Evolutionary conservation across 2,329 filamentous ascomycete genomes (phyloP), one percentile per base, ranked within the genome.

Genomic region (Colletotrichum orbiculare): DNA sequence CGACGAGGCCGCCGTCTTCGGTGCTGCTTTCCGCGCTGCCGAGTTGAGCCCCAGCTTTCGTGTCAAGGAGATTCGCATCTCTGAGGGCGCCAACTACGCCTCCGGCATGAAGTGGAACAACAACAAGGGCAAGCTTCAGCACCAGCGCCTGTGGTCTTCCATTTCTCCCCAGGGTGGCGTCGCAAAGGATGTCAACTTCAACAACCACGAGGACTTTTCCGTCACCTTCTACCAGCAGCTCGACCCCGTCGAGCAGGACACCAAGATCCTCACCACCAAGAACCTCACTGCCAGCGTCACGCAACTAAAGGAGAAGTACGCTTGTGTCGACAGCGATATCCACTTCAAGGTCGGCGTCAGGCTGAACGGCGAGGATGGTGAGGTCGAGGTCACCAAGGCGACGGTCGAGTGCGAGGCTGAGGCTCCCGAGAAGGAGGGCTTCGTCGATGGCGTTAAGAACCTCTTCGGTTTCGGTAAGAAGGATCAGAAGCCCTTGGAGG

Each of bases 361-460:
- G 64, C 83, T 99, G 41, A 89, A 85, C 72, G 82, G 85, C 52
- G 83, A 91, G 41, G 87, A 93, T 72, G 94, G 94, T 39, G 88
- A 96, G 70, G 93, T 96, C 3, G 91, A 94, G 67, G 85, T 98
- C 55, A 77, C 86, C 60, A 88, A 88, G 71, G 91, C 91, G n/a
- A 85, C 85, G 61, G 89, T 96, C 6, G 94, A 94, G 76, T 99
- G 96, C 73, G 92, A 97, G 75, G 87, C 91, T 34, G 92, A 96
- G 56, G 85, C 84, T 5, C 76, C 79, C 8, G 88, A 89, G 77
- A 93, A 94, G 76, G 92, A 92, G 68, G 89, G 91, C 55, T 87
- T 98, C 53, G 92, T 97, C 52, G 95, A 97, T 73, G 94, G 93
- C 47, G 93, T 98, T 69, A 99, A 99, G 84, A 96, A 94, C 69